Conservation (phyloP, 495 filamentous ascomycete species). For the Melanomma pulvis-pyrius region DNA sequence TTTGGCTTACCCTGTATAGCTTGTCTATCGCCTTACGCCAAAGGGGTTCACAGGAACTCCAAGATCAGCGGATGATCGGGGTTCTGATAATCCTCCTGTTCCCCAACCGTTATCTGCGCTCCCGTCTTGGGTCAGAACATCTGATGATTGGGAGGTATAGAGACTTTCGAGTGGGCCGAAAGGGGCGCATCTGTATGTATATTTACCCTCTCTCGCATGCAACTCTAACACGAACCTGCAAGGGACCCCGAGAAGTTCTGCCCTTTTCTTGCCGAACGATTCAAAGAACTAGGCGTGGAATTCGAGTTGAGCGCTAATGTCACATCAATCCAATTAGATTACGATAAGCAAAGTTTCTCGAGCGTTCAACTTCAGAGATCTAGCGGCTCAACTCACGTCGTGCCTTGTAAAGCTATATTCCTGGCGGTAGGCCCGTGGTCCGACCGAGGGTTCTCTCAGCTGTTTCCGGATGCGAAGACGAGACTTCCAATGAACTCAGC, state of each 20-base stretch:
- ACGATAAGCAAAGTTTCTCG: not conserved
- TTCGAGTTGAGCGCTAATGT: constrained; percentile 7
- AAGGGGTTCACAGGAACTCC: not conserved
- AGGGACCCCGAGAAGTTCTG: constrained; percentile 9
- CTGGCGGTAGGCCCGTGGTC: constrained; percentile 8
- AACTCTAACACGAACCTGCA: not conserved
- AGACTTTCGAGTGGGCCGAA: constrained; percentile 3
- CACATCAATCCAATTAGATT: not conserved
- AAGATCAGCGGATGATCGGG: constrained; percentile 1
- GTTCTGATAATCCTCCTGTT: not conserved
- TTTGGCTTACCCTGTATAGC: not conserved
- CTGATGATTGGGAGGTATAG: constrained; percentile 7
- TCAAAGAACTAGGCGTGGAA: not conserved
- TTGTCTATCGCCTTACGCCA: constrained; percentile 3
- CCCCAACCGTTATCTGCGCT: constrained; percentile 1
- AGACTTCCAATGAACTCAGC: constrained; percentile 10
- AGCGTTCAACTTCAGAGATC: constrained; percentile 1
- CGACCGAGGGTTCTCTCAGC: constrained; percentile 4
- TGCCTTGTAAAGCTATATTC: constrained; percentile 8
- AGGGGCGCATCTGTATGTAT: constrained; percentile 3
- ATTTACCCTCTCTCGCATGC: not conserved
- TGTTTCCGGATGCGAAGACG: constrained; percentile 4
- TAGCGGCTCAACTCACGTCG: not conserved
- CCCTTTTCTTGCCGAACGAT: constrained; percentile 3
- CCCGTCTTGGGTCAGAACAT: constrained; percentile 7